Percentiles rank a stretch among this genome's conserved stretches.
Evolutionary conservation across 2,329 filamentous ascomycete species (phyloP).

Genomic region (Alternaria rosae): DNA sequence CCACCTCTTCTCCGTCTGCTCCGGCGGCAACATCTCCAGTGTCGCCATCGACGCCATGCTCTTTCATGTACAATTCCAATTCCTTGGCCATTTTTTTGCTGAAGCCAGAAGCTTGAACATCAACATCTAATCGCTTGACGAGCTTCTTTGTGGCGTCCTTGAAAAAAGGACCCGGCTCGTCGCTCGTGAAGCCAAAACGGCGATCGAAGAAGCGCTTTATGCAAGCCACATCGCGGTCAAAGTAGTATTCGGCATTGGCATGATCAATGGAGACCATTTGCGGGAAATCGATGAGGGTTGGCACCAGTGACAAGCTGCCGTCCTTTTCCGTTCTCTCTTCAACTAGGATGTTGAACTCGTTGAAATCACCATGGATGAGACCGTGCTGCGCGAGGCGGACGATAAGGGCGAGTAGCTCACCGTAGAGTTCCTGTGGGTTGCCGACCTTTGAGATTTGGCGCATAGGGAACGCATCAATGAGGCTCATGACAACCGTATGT

Average conservation of each 20-base stretch:
- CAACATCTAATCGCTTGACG: constrained; percentile 80
- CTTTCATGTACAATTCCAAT: constrained; percentile 86
- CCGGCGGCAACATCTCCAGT: constrained; percentile 48
- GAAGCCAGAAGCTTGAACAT: constrained; percentile 92
- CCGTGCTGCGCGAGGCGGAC: constrained; percentile 83
- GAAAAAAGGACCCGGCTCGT: constrained; percentile 84
- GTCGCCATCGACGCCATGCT: constrained; percentile 66
- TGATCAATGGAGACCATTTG: constrained; percentile 98
- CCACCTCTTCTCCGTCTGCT: constrained; percentile 28
- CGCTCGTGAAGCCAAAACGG: constrained; percentile 85
- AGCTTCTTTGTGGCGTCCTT: constrained; percentile 77
- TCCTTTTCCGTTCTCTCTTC: constrained; percentile 67
- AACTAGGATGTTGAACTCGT: constrained; percentile 98
- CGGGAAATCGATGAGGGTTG: constrained; percentile 95
- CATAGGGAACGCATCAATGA: constrained; percentile 91
- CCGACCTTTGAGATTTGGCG: constrained; percentile 86
- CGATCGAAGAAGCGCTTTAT: constrained; percentile 93
- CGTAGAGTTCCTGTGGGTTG: constrained; percentile 84
- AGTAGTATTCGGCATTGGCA: constrained; percentile 93
- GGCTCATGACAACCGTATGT: constrained; percentile 95
- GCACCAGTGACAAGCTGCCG: constrained; percentile 65
- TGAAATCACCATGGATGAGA: constrained; percentile 97
- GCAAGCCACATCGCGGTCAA: constrained; percentile 93
- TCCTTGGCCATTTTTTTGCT: constrained; percentile 97
- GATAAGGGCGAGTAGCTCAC: constrained; percentile 88